Evolutionary conservation across 1,284 basidiomycete species (phyloP), one percentile per base, ranked within the genome.

Genomic region (Ceratobasidium papillatum): DNA sequence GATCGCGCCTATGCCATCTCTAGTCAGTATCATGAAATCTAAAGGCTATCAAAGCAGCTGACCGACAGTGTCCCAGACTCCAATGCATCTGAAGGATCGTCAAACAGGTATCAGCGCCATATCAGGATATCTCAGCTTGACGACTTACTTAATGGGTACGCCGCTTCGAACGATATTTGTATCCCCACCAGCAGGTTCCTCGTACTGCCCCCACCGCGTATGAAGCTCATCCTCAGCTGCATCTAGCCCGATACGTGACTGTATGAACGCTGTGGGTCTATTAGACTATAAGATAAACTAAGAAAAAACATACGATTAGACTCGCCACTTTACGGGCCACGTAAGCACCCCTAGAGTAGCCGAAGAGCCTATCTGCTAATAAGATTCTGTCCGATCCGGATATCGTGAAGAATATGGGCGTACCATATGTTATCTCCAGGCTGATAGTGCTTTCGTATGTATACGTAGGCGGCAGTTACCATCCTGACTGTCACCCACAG

Each of bases 251-350:
- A 76, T 58, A 9, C 68, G 71, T 22, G 45, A 56, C 74, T 76
- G 32, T 1, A 47, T 27, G 12, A 25, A 51, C 32, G 25, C 30
- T 54, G n/a, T 30, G 30, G 11, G 52, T 17, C n/a, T 7, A 25
- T 9, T 2, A 22, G n/a, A n/a, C 5, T 11, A 3, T 19, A 3
- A 69, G 22, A 12, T 25, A 12, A 36, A 25, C 38, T n/a, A n/a
- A n/a, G n/a, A 25, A 22, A 8, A 36, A 30, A 68, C 75, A 27
- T 22, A 76, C 75, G 34, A 76, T 76, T 8, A 76, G 54, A 47
- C 58, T 68, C 11, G 75, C 75, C 7, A 76, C 74, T 47, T 75
- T 76, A 2, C 75, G 73, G 19, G 59, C 75, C 5, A 63, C 75
- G 68, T 76, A 76, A 27, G 75, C 75, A 17, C 75, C 75, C 27